Evolutionary conservation across 805 yeast genomes (phyloP).

Genomic region (Starmerella sp.): DNA sequence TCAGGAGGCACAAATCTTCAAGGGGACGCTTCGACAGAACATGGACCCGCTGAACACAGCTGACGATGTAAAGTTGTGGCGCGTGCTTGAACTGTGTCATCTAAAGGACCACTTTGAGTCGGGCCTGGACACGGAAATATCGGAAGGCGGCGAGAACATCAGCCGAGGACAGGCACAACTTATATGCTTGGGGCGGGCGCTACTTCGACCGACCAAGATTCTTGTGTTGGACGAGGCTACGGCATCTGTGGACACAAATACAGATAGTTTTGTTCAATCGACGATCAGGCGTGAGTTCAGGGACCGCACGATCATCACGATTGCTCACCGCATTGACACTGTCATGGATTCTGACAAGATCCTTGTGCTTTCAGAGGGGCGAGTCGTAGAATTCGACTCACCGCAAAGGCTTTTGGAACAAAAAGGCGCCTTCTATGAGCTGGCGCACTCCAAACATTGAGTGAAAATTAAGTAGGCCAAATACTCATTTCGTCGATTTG

Average conservation of each 20-base stretch:
- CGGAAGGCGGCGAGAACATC: constrained; percentile 67
- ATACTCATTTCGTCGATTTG: too few species aligned
- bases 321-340: constrained; percentile 69
- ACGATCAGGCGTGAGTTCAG: constrained; percentile 53
- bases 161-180: constrained; percentile 77
- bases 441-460: not conserved
- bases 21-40: constrained; percentile 53
- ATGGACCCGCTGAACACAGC: constrained; percentile 52
- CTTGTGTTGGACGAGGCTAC: constrained; percentile 70
- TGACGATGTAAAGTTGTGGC: constrained; percentile 47
- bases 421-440: constrained; percentile 27
- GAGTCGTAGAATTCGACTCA: constrained; percentile 52
- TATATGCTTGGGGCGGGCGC: constrained; percentile 66
- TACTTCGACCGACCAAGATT: constrained; percentile 53
- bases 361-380: constrained; percentile 36
- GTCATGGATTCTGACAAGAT: constrained; percentile 58
- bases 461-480: not conserved
- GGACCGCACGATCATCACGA: constrained; percentile 62
- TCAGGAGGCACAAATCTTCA: constrained; percentile 63
- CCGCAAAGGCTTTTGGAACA: constrained; percentile 51
- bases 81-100: constrained; percentile 48
- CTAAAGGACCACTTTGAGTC: constrained; percentile 34
- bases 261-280: constrained; percentile 59
- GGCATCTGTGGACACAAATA: constrained; percentile 54
- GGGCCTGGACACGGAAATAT: constrained; percentile 40